Conservation (phyloP, 2,329 filamentous ascomycete genomes). For the Phaeosphaeriaceae sp. region DNA sequence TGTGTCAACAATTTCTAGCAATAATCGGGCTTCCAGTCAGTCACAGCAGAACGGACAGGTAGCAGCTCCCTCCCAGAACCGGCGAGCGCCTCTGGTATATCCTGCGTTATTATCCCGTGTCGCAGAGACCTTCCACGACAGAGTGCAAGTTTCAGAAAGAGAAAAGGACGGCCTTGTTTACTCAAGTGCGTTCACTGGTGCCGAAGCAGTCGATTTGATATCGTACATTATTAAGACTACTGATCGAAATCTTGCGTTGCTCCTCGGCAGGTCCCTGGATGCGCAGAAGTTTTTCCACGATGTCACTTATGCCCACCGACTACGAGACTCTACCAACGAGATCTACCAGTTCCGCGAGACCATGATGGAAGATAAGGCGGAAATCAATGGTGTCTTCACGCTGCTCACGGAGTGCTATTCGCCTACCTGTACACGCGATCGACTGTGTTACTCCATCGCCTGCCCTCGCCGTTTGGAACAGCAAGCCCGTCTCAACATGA, state of each 20-base stretch:
- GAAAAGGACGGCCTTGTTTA: conserved; percentile 98
- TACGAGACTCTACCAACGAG: conserved; percentile 92
- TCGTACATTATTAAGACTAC: conserved; percentile 97
- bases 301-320: conserved; percentile 94
- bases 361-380: conserved; percentile 81
- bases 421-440: conserved; percentile 93
- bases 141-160: conserved; percentile 83
- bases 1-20: conserved; percentile 26
- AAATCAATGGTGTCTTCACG: conserved; percentile 96
- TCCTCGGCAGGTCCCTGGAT: conserved; percentile 89
- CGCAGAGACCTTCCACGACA: conserved; percentile 87
- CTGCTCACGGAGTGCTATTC: conserved; percentile 97
- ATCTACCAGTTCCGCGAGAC: conserved; percentile 97
- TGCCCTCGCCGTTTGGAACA: conserved; percentile 93
- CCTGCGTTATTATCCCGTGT: conserved; percentile 93
- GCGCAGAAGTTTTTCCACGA: conserved; percentile 99
- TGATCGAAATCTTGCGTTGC: conserved; percentile 89
- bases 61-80: conserved; percentile 59
- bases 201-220: conserved; percentile 93
- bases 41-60: conserved; percentile 52
- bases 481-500: conserved; percentile 90
- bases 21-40: conserved; percentile 48
- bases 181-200: conserved; percentile 95
- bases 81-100: conserved; percentile 84
- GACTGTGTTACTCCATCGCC: conserved; percentile 96